Evolutionary conservation across 495 filamentous ascomycete species (phyloP), one percentile per base, ranked within the genome.

Genomic region (Aspergillus conjunctus): DNA sequence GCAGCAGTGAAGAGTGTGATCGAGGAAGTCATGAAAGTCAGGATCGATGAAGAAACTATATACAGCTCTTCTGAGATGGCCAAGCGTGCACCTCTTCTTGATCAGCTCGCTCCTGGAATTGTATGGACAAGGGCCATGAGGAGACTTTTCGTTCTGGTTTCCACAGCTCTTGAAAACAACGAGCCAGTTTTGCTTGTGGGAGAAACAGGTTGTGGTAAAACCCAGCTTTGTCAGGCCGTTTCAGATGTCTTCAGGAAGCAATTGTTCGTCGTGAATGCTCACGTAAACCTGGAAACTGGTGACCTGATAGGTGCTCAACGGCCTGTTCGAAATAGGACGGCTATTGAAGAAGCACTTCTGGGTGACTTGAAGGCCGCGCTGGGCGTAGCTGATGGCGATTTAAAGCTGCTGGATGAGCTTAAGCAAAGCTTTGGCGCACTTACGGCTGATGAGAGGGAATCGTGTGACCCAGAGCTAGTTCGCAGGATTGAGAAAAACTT

Each of bases 161-260:
- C 88, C 15, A 84, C 88, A 56, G 94, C 95, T 4, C 73, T 98
- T 54, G 84, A 85, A 14, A 93, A 96, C 66, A 91, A 96, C 62
- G 95, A 99, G 75, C 95, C 95, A 1, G 88, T 98, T 14, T 78
- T 99, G 44, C 79, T 99, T 10, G 91, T 99, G 41, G 95, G 95
- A 60, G 95, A 97, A 67, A 99, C 95, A 46, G 95, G 95, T 2
- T 96, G 92, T 66, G 95, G 95, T 31, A 99, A 99, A 77, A 99
- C 95, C 1, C 96, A 92, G 8, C 89, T 98, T 18, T 96, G 91
- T 63, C 95, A 99, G 73, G 83, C 95, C 61, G 83, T 99, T 51
- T 91, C 95, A 5, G 87, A 93, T 60, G 85, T 89, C 18, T 83
- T 90, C 66, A 79, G 80, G 30, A 90, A 87, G 63, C 76, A 88